phyloP scores from a whole-genome alignment of 768 basidiomycete genomes.

The Lentinula lateritia region DNA sequence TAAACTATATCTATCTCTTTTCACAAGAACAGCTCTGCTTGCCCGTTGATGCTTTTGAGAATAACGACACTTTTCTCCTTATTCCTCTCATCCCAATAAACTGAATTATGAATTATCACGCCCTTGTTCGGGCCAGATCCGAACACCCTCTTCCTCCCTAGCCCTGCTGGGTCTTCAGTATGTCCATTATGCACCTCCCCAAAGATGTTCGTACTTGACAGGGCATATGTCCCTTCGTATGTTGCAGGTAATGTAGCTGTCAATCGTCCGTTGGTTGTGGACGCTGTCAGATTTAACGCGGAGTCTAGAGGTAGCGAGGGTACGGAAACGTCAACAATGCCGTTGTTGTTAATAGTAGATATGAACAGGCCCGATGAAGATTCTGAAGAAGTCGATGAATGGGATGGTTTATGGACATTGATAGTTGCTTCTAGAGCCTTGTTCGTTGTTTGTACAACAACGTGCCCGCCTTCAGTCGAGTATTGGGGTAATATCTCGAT shows the following conservation, averaged over 20 bases:
- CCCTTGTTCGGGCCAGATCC: background rate
- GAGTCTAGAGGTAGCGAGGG: conserved; percentile 27
- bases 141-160: background rate
- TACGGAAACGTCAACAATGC: conserved; percentile 21
- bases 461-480: background rate
- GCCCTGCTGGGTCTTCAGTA: background rate
- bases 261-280: background rate
- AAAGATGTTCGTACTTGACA: background rate
- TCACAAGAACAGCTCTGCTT: background rate
- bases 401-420: background rate
- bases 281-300: conserved; percentile 13
- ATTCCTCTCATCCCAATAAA: background rate
- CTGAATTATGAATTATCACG: background rate
- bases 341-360: conserved; percentile 31
- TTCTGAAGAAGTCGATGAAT: conserved; percentile 20
- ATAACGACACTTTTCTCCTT: background rate
- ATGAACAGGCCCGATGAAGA: conserved; percentile 7
- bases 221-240: background rate
- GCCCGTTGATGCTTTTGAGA: background rate
- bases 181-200: background rate
- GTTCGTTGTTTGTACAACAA: background rate
- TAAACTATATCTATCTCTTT: background rate
- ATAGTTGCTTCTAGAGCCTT: background rate
- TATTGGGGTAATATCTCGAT: background rate
- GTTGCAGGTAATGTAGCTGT: background rate